A percentile compares a stretch with the other conserved stretches of the same genome.
Conservation (phyloP, 108 stramenopile species). For the Nitzschia sp. region DNA sequence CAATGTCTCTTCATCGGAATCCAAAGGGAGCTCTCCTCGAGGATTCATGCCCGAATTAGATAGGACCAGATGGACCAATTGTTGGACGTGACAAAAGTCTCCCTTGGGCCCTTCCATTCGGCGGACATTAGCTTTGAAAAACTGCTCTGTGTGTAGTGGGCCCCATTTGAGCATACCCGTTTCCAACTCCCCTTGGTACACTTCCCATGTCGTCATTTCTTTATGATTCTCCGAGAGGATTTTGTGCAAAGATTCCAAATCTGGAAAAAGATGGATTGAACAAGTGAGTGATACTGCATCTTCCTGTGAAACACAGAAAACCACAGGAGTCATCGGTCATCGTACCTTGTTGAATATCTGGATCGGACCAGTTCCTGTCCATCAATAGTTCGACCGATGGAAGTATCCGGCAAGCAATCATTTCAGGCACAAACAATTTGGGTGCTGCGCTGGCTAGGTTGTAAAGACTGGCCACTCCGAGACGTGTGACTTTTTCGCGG, state of each 20-base stretch:
- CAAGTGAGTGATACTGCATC: background rate
- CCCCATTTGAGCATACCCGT: slow-evolving; percentile 87
- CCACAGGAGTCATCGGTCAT: background rate
- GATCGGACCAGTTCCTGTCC: slow-evolving; percentile 79
- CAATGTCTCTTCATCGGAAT: slow-evolving; percentile 20
- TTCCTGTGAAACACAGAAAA: background rate
- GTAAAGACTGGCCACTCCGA: slow-evolving; percentile 68
- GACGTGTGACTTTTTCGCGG: slow-evolving; percentile 84
- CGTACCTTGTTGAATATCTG: slow-evolving; percentile 60
- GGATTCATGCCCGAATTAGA: background rate
- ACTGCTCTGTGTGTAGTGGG: slow-evolving; percentile 82
- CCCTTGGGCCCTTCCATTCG: slow-evolving; percentile 65
- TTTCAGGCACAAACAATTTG: slow-evolving; percentile 56
- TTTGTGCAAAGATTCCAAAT: slow-evolving; percentile 62
- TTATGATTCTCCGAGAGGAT: slow-evolving; percentile 64
- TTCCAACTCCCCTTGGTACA: slow-evolving; percentile 77
- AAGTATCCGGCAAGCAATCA: slow-evolving; percentile 70
- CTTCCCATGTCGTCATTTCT: slow-evolving; percentile 83
- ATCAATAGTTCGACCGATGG: slow-evolving; percentile 55
- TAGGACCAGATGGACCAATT: slow-evolving; percentile 57
- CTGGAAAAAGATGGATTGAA: slow-evolving; percentile 9
- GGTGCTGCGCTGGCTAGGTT: slow-evolving; percentile 46
- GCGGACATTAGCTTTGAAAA: slow-evolving; percentile 72
- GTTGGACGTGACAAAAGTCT: slow-evolving; percentile 63
- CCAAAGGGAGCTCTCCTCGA: background rate